phyloP scores from a whole-genome alignment of 768 basidiomycete genomes.

The Fibroporia radiculosa region DNA sequence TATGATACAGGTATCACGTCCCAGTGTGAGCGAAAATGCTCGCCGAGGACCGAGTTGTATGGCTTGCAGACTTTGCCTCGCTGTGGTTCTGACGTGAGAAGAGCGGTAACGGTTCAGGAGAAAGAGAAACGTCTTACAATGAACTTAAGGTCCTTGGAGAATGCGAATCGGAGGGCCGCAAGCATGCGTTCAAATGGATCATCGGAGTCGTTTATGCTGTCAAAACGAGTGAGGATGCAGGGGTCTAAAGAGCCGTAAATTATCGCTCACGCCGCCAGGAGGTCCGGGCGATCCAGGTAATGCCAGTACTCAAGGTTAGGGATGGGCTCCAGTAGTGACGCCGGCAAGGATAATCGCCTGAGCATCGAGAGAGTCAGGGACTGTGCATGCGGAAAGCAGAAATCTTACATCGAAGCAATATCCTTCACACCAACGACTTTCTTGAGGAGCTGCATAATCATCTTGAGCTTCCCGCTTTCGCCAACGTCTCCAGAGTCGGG shows the following conservation, averaged over 20 bases:
- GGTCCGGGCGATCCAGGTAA: slow-evolving; percentile 84
- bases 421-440: slow-evolving; percentile 92
- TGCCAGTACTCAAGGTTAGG: slow-evolving; percentile 98
- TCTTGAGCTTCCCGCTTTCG: slow-evolving; percentile 90
- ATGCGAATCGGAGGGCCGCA: slow-evolving; percentile 80
- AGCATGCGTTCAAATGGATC: slow-evolving; percentile 95
- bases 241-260: background rate
- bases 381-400: slow-evolving; percentile 1
- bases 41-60: slow-evolving; percentile 80
- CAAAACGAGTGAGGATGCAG: background rate
- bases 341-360: slow-evolving; percentile 89
- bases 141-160: slow-evolving; percentile 93
- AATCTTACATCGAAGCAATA: slow-evolving; percentile 81
- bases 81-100: slow-evolving; percentile 31
- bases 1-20: slow-evolving; percentile 60
- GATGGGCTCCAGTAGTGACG: slow-evolving; percentile 86
- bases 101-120: background rate
- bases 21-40: slow-evolving; percentile 88
- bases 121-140: slow-evolving; percentile 44
- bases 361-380: slow-evolving; percentile 1
- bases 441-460: slow-evolving; percentile 87
- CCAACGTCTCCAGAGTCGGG: slow-evolving; percentile 64
- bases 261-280: slow-evolving; percentile 77
- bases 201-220: slow-evolving; percentile 84
- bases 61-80: slow-evolving; percentile 93